A percentile compares a stretch with the other conserved stretches of the same genome.
phyloP scores from a whole-genome alignment of 1,284 basidiomycete species.

The Leccinum insolens region DNA sequence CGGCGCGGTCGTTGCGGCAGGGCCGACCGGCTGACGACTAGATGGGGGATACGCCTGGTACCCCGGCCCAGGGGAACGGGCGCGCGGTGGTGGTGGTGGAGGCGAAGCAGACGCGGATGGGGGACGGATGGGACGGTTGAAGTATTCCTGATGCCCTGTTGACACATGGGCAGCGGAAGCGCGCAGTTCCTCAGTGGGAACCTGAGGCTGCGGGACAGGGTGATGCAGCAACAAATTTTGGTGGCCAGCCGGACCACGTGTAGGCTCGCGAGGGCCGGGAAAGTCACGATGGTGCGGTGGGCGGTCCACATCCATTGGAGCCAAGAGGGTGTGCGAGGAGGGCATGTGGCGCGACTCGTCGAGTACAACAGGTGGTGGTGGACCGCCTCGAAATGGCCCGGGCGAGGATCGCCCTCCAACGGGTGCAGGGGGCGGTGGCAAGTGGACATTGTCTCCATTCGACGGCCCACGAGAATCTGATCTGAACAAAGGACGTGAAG shows the following conservation, averaged over 20 bases:
- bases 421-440: conserved; percentile 60
- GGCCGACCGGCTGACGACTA: conserved; percentile 53
- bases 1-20: conserved; percentile 53
- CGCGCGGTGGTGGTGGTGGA: conserved; percentile 42
- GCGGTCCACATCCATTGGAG: too few relatives aligned
- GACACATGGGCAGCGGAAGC: conserved; percentile 40
- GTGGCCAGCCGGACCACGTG: too few relatives aligned
- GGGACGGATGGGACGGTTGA: conserved; percentile 48
- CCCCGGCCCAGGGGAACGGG: conserved; percentile 49
- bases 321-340: too few relatives aligned
- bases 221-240: too few relatives aligned
- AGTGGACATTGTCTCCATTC: conserved; percentile 53
- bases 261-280: too few relatives aligned
- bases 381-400: conserved; percentile 54
- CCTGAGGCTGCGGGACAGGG: conserved; percentile 50
- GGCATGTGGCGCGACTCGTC: too few relatives aligned
- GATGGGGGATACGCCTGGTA: conserved; percentile 49
- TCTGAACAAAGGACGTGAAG: conserved; percentile 54
- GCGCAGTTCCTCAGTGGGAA: conserved; percentile 50
- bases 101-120: conserved; percentile 60
- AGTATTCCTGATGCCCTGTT: conserved; percentile 54
- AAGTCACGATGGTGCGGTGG: too few relatives aligned
- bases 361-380: conserved; percentile 63
- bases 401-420: conserved; percentile 41
- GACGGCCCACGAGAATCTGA: conserved; percentile 63